Evolutionary conservation across 2,329 filamentous ascomycete genomes (phyloP), one percentile per base, ranked within the genome.

Genomic region (Pezizomycotina sp.): DNA sequence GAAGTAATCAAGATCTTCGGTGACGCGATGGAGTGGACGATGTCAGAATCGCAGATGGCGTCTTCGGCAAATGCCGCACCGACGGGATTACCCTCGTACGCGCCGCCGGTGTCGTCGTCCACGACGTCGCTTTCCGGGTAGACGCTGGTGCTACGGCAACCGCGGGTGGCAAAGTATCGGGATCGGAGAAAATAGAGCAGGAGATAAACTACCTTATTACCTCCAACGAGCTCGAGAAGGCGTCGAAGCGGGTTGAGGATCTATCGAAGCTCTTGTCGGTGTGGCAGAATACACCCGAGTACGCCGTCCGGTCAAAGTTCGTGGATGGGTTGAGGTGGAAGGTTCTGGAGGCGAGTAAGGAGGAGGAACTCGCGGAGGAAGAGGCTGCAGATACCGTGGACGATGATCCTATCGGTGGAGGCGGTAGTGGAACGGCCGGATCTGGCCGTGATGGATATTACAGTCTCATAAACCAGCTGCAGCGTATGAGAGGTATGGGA

Each of bases 221-320:
- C 50, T 76, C 6, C 8, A 64, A 66, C 27, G 80, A 79, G 10
- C 63, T 89, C 6, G 74, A 80, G 46, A 73, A 74, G 38, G 89
- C 89, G 0, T 69, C 69, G 8, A 65, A 66, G 36, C 65, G 80
- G 27, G 74, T 95, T 9, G 75, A 82, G 52, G 72, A 79, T 53
- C 64, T 95, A 37, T 75, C 82, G 52, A 68, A 74, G 45, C 59
- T 95, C 46, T 71, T 73, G 3, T 60, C 60, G n/a, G 74, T 98
- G 14, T 98, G 89, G 84, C 86, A 78, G 55, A 83, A 83, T n/a
- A 93, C 89, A 2, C 77, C 80, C 0, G 89, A 98, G 60, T 89
- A 95, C 56, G 91, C 80, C 58, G 81, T 82, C 4, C 65, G 89
- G 34, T 61, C 61, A 6, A 78, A 71, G 51, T 83, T 93, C 54